Percentiles rank a stretch among this genome's conserved stretches.
Evolutionary conservation across 257 asterid genomes (phyloP).

Genomic region (Salvia splendens): DNA sequence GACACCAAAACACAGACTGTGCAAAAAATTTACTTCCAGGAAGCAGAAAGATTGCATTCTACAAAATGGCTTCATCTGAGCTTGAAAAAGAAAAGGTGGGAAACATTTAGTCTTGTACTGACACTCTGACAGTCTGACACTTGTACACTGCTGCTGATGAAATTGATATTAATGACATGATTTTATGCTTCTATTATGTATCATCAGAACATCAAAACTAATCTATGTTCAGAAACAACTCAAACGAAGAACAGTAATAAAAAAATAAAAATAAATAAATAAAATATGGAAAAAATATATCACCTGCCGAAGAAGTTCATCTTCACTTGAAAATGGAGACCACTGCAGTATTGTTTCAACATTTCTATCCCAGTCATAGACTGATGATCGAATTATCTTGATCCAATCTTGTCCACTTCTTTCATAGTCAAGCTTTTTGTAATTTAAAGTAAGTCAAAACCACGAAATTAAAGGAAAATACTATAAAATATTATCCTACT

Average conservation of each 20-base stretch:
- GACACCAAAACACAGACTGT: background rate
- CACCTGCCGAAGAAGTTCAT: too few relatives aligned
- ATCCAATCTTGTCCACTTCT: conserved; percentile 51
- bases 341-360: conserved; percentile 48
- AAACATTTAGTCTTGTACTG: background rate
- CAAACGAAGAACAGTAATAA: conserved; percentile 6
- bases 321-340: conserved; percentile 60
- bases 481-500: background rate
- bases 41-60: background rate
- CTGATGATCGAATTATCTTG: too few relatives aligned
- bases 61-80: conserved; percentile 3
- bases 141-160: background rate
- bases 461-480: too few relatives aligned
- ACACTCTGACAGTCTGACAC: background rate
- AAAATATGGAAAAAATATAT: background rate
- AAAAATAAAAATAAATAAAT: too few relatives aligned
- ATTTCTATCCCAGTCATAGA: too few relatives aligned
- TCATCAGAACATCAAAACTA: background rate
- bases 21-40: background rate
- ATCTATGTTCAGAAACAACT: background rate
- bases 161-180: background rate
- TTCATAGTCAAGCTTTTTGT: conserved; percentile 63
- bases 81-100: conserved; percentile 10
- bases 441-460: background rate
- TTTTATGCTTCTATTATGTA: too few relatives aligned